These are phyloP conservation scores for Magnaporthiopsis rhizophila DNA, from an alignment of 2,329 filamentous ascomycete species.

Conservation along the genomic window DNA sequence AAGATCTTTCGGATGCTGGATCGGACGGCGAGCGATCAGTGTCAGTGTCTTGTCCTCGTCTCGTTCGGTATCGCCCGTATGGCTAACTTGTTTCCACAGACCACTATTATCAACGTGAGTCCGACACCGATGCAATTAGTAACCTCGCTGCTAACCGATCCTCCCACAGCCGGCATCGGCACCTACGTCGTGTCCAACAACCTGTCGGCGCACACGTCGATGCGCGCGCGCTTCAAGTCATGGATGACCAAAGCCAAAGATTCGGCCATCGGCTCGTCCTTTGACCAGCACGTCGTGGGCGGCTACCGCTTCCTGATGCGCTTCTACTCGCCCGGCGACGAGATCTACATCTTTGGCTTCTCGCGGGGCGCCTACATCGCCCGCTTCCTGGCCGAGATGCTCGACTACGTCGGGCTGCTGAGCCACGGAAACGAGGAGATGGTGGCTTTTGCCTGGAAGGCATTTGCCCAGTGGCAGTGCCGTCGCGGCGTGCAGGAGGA, in stretches of 20 bases:
- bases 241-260: conserved; percentile 71
- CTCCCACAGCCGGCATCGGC: conserved; percentile 53
- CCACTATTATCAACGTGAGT: conserved; percentile 55
- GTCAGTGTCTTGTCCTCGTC: conserved; percentile 21
- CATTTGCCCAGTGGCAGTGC: conserved; percentile 66
- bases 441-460: conserved; percentile 77
- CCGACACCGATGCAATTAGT: not conserved
- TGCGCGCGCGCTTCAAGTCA: conserved; percentile 49
- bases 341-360: conserved; percentile 69
- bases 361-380: conserved; percentile 67
- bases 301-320: conserved; percentile 75
- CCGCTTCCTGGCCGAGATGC: conserved; percentile 73
- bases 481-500: conserved; percentile 38
- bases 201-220: conserved; percentile 45
- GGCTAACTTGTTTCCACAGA: conserved; percentile 19
- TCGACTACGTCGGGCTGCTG: conserved; percentile 72
- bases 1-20: conserved; percentile 67
- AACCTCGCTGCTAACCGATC: not conserved
- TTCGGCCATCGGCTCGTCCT: conserved; percentile 70
- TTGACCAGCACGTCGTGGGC: conserved; percentile 75
- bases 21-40: conserved; percentile 52
- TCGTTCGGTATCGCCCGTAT: not conserved
- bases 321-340: conserved; percentile 56
- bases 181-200: conserved; percentile 60
- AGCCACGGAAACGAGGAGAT: conserved; percentile 80